Conservation (phyloP, 1,284 basidiomycete species). For the Earliella scabrosa region DNA sequence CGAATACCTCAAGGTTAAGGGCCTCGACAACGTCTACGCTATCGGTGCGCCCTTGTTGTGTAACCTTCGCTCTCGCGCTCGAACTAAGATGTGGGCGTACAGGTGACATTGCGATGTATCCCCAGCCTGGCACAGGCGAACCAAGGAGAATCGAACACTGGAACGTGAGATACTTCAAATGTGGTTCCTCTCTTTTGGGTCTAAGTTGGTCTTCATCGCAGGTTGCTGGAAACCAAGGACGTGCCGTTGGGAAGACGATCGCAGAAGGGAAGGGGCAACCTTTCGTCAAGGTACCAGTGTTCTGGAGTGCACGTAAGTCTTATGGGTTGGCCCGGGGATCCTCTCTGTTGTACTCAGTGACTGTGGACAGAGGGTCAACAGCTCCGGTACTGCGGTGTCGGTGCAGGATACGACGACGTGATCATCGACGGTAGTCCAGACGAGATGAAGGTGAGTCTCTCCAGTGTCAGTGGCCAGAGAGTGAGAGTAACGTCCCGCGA, state of each 20-base stretch:
- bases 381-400: slow-evolving; percentile 89
- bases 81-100: background rate
- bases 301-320: slow-evolving; percentile 84
- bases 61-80: background rate
- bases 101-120: slow-evolving; percentile 88
- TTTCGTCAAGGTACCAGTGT: slow-evolving; percentile 83
- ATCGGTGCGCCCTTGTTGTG: slow-evolving; percentile 55
- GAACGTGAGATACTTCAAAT: slow-evolving; percentile 75
- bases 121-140: slow-evolving; percentile 59
- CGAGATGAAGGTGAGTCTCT: slow-evolving; percentile 72
- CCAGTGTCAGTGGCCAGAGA: background rate
- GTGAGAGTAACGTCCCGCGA: background rate
- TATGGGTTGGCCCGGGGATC: too few relatives aligned
- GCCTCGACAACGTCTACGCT: slow-evolving; percentile 73
- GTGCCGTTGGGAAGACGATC: slow-evolving; percentile 82
- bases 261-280: slow-evolving; percentile 55
- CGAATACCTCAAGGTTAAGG: slow-evolving; percentile 75
- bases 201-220: slow-evolving; percentile 37
- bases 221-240: slow-evolving; percentile 87
- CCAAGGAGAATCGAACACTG: slow-evolving; percentile 85
- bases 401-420: slow-evolving; percentile 87
- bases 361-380: slow-evolving; percentile 64
- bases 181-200: background rate
- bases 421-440: slow-evolving; percentile 75
- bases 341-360: too few relatives aligned